These are phyloP conservation scores for Colletotrichum filicis DNA, from an alignment of 2,329 filamentous ascomycete species.

Conservation along the genomic window DNA sequence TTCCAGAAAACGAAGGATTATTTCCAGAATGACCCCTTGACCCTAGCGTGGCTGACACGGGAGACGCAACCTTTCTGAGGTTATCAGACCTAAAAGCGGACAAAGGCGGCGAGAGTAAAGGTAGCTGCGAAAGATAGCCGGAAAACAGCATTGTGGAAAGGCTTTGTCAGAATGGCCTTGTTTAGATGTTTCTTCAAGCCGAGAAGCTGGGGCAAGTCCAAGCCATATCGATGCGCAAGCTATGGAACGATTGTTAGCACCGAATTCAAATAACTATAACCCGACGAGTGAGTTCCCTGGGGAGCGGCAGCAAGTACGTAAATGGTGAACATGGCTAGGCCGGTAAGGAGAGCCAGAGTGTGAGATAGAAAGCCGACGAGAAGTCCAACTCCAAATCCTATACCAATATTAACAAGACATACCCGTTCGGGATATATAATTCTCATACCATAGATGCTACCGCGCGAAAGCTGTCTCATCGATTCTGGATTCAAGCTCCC, in stretches of 20 bases:
- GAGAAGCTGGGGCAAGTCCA: slow-evolving; percentile 45
- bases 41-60: slow-evolving; percentile 83
- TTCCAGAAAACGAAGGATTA: slow-evolving; percentile 82
- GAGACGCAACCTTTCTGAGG: slow-evolving; percentile 76
- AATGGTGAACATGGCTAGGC: slow-evolving; percentile 70
- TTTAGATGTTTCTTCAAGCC: slow-evolving; percentile 44
- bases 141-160: slow-evolving; percentile 31
- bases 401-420: background rate
- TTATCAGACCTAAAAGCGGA: slow-evolving; percentile 52
- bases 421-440: no score
- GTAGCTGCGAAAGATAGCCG: slow-evolving; percentile 72
- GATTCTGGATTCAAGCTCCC: slow-evolving; percentile 19
- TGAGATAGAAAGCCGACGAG: slow-evolving; percentile 77
- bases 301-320: slow-evolving; percentile 60
- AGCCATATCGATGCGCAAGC: slow-evolving; percentile 47
- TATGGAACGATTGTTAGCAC: slow-evolving; percentile 27
- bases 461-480: slow-evolving; percentile 31
- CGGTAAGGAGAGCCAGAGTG: slow-evolving; percentile 74
- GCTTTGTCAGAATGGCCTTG: slow-evolving; percentile 32
- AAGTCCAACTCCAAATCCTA: slow-evolving; percentile 72
- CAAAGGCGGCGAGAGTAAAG: slow-evolving; percentile 72
- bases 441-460: slow-evolving; percentile 25
- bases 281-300: background rate
- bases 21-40: slow-evolving; percentile 78
- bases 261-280: background rate